Base-by-base conservation (phyloP, 306 rosid genomes). In the Herpetospermum pedunculosum region DNA sequence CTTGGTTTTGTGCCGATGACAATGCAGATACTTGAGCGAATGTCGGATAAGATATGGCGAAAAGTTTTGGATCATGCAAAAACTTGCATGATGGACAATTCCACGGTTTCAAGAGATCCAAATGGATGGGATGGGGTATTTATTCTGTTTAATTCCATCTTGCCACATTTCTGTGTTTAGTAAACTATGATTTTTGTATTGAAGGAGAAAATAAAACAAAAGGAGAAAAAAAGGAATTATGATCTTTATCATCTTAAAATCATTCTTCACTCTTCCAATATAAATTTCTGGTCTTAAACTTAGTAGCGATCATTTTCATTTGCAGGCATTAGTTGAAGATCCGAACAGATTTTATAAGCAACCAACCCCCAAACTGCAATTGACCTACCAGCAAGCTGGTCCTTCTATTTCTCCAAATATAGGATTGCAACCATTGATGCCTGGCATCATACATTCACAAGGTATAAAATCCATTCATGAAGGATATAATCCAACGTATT, bases 41-140 rank as follows among this genome's bases (percentile, higher is more conserved):
- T 87, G 85, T 41, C 81, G 0, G 80, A 28, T 2, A 80, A 59
- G 75, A 54, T 49, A 15, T 88, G 91, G 96, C 15, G 18, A 0
- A 57, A 40, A 8, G 88, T 94, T 34, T 57, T 76, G 44, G 29
- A 77, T 10, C 96, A 94, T 67, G 96, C 97, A 5, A 62, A 50
- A 53, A 7, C 77, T 14, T 84, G 89, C 65, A 78, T 43, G 23
- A 29, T 77, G 13, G 82, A 84, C 38, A 85, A 89, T 50, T 52
- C 37, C 67, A 68, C 50, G 2, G 80, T 79, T 73, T 58, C 25
- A 19, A 34, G 25, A 52, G 48, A 8, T 37, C 49, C 41, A 14
- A 44, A 41, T 63, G 70, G 78, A 63, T 47, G 60, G 43, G 18
- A 62, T 63, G 73, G 50, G 73, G 62, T 28, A 29, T 4, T 47